Conservation (phyloP, 2,329 filamentous ascomycete species). For the Gaeumannomyces sp. region DNA sequence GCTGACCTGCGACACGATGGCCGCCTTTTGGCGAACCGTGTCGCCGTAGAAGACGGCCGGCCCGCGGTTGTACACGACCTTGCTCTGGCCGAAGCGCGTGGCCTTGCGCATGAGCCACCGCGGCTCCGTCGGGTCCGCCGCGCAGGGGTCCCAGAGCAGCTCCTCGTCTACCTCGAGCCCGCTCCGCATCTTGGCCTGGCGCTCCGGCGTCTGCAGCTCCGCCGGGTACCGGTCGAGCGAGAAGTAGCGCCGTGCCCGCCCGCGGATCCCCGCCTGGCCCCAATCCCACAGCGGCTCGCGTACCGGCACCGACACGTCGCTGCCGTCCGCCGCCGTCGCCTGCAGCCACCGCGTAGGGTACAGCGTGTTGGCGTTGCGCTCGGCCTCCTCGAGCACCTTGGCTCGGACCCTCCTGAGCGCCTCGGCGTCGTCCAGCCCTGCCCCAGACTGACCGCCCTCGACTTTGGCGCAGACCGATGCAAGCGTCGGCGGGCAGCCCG, state of each 20-base stretch:
- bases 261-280: slow-evolving; percentile 21
- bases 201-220: slow-evolving; percentile 28
- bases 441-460: slow-evolving; percentile 12
- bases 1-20: slow-evolving; percentile 18
- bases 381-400: slow-evolving; percentile 37
- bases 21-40: slow-evolving; percentile 28
- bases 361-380: slow-evolving; percentile 35
- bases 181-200: slow-evolving; percentile 22
- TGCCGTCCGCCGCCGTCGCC: slow-evolving; percentile 15
- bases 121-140: slow-evolving; percentile 20
- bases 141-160: slow-evolving; percentile 22
- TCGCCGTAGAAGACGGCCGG: slow-evolving; percentile 32
- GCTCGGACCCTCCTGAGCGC: slow-evolving; percentile 27
- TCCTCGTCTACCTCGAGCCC: slow-evolving; percentile 23
- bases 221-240: slow-evolving; percentile 42
- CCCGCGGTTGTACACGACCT: slow-evolving; percentile 21
- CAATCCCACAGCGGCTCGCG: slow-evolving; percentile 29
- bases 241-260: slow-evolving; percentile 31
- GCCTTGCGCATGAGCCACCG: slow-evolving; percentile 19
- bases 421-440: slow-evolving; percentile 12
- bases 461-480: slow-evolving; percentile 19
- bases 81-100: slow-evolving; percentile 18
- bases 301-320: slow-evolving; percentile 18
- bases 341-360: slow-evolving; percentile 23
- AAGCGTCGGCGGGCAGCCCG: slow-evolving; percentile 20